Base-by-base conservation (phyloP, 768 basidiomycete genomes). In the Lentinula raphanica region DNA sequence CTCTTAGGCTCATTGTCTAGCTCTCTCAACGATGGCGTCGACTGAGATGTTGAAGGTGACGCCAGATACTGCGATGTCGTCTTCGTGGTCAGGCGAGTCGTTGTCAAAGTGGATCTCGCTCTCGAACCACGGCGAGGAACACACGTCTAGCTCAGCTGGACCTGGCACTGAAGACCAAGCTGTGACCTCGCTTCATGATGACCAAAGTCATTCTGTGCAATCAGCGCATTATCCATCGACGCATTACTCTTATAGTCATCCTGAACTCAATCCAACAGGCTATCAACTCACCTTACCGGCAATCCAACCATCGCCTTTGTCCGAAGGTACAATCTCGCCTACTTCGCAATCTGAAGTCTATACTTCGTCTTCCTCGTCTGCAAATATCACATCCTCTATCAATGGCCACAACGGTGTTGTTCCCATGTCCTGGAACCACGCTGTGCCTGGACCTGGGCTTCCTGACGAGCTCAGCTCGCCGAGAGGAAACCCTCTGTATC, bases 81-180 rank as follows among this genome's bases (percentile, higher is more conserved):
- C 54, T 29, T 56, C 54, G 11, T 56, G 54, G 54, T 56, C 54
- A 19, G 40, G 54, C 25, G 54, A 56, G 13, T 56, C 54, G 4
- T 31, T 56, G 17, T 56, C 54, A 6, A 56, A 32, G 32, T 56
- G 54, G 54, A 44, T 56, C 4, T 29, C 38, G 15, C 28, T 54
- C 7, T 40, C 40, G 12, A 17, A 42, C 19, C 36, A 31, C 8
- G 3, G 8, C 17, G 54, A 46, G 4, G 54, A 46, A 7, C 29
- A 15, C 28, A 19, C 5, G 13, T 29, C 25, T 3, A 28, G 17
- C 5, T 11, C 39, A 6, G 35, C 17, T 3, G 54, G 27, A n/a
- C 42, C 54, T n/a, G 23, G 54, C 27, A 13, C 3, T 28, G 2
- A 2, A 5, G 19, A 21, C n/a, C 17, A 25, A 6, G 25, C 19